A percentile compares a stretch with the other conserved stretches of the same genome.
Evolutionary conservation across 306 rosid species (phyloP).

Genomic region (Cucurbita maxima): DNA sequence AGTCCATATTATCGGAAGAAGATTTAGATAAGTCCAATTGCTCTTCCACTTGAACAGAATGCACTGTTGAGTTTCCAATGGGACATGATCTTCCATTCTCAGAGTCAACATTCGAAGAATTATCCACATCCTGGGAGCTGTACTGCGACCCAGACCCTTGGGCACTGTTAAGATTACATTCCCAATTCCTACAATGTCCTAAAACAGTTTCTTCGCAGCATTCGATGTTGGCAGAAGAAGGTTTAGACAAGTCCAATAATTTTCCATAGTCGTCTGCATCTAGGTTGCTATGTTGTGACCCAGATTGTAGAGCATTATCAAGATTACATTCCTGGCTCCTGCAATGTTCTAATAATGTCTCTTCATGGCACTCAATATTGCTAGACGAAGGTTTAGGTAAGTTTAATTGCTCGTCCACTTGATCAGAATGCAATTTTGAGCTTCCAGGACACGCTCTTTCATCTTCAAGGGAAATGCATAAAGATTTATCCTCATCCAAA

Average conservation of each 20-base stretch:
- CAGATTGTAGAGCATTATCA: constrained; percentile 25
- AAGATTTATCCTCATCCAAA: constrained; percentile 20
- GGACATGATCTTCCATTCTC: constrained; percentile 14
- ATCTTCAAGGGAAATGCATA: constrained; percentile 13
- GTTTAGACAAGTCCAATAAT: constrained; percentile 12
- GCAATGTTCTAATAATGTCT: not conserved
- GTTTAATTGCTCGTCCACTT: constrained; percentile 20
- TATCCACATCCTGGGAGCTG: constrained; percentile 19
- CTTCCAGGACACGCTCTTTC: constrained; percentile 10
- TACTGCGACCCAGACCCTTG: constrained; percentile 17
- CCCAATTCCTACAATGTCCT: constrained; percentile 28
- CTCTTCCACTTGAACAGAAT: constrained; percentile 18
- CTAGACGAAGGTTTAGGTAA: constrained; percentile 22
- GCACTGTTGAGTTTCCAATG: not conserved
- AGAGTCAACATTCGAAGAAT: constrained; percentile 10
- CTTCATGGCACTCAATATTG: constrained; percentile 8
- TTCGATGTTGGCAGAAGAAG: constrained; percentile 26
- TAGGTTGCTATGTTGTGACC: constrained; percentile 16
- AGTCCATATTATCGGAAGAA: constrained; percentile 24
- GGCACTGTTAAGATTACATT: constrained; percentile 37
- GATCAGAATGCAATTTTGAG: constrained; percentile 12
- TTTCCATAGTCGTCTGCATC: constrained; percentile 20
- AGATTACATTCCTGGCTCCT: constrained; percentile 43
- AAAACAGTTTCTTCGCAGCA: not conserved
- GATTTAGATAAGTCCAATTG: constrained; percentile 13